phyloP scores from a whole-genome alignment of 768 basidiomycete species.

The Leccinum variicolor region DNA sequence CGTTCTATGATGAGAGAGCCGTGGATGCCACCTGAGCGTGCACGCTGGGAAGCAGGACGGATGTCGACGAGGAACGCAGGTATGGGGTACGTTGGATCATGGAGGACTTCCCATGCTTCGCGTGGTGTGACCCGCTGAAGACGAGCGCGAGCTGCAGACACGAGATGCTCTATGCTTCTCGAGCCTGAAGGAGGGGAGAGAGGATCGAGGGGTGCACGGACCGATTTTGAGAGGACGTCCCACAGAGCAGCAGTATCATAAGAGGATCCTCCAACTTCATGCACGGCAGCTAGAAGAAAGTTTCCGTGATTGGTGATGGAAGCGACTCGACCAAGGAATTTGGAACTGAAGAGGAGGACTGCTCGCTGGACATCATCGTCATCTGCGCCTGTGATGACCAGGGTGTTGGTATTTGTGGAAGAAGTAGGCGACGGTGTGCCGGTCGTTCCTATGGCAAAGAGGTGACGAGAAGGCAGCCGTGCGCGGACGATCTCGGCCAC shows the following conservation, averaged over 20 bases:
- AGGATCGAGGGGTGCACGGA: conserved; percentile 57
- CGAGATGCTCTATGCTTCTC: conserved; percentile 52
- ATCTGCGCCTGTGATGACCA: conserved; percentile 59
- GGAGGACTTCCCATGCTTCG: conserved; percentile 60
- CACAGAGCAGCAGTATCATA: conserved; percentile 67
- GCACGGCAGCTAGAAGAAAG: conserved; percentile 44
- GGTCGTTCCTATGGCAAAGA: conserved; percentile 55
- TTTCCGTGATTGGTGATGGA: conserved; percentile 34
- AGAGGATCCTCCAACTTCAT: conserved; percentile 48
- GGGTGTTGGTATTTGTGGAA: conserved; percentile 34
- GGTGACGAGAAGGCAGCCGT: conserved; percentile 41
- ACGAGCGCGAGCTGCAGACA: conserved; percentile 56
- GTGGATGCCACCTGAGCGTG: conserved; percentile 52
- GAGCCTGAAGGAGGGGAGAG: conserved; percentile 63
- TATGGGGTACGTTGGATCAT: conserved; percentile 46
- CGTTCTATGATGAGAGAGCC: conserved; percentile 75
- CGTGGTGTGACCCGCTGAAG: conserved; percentile 60
- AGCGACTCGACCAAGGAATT: conserved; percentile 63
- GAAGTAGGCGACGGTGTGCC: conserved; percentile 32
- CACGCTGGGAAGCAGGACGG: conserved; percentile 60
- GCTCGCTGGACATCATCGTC: conserved; percentile 62
- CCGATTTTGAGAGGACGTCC: conserved; percentile 67
- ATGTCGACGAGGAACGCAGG: conserved; percentile 80
- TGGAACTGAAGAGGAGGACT: conserved; percentile 58
- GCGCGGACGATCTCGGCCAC: conserved; percentile 49